Percentiles rank a stretch among this genome's conserved stretches.
Conservation (phyloP, 306 rosid species). For the Castanopsis chinensis region DNA sequence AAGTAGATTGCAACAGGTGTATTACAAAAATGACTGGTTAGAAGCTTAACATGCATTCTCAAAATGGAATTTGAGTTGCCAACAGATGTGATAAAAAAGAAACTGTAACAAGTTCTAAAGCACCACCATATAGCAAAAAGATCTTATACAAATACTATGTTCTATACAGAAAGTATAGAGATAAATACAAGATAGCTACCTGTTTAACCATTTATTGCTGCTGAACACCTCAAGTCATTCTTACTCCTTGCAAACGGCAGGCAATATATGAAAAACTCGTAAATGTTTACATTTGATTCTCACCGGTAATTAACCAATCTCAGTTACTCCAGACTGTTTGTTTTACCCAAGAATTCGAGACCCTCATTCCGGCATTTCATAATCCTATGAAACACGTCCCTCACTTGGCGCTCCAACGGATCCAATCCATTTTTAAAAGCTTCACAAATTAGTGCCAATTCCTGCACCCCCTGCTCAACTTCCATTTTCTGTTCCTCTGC, state of each 20-base stretch:
- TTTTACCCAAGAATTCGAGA: conserved; percentile 60
- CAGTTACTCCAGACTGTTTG: conserved; percentile 38
- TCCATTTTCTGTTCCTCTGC: conserved; percentile 61
- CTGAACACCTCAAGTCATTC: conserved; percentile 11
- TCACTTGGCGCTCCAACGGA: conserved; percentile 73
- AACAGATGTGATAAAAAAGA: background rate
- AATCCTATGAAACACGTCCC: conserved; percentile 74
- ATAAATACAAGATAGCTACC: background rate
- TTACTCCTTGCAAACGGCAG: conserved; percentile 35
- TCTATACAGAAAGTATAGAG: conserved; percentile 4
- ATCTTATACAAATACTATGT: conserved; percentile 1
- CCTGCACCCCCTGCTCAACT: conserved; percentile 52
- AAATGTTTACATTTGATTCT: conserved; percentile 51
- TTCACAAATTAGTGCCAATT: conserved; percentile 53
- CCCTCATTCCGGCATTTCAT: conserved; percentile 76
- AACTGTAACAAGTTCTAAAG: background rate
- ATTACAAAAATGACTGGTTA: background rate
- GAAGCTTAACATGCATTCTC: background rate
- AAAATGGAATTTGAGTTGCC: background rate
- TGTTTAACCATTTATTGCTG: background rate
- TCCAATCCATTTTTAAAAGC: conserved; percentile 59
- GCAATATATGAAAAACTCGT: conserved; percentile 34
- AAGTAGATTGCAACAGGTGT: too few species aligned
- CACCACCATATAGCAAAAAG: background rate
- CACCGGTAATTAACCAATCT: conserved; percentile 18